Evolutionary conservation across 805 yeast species (phyloP).

Genomic region (Sugiyamaella marilandica): DNA sequence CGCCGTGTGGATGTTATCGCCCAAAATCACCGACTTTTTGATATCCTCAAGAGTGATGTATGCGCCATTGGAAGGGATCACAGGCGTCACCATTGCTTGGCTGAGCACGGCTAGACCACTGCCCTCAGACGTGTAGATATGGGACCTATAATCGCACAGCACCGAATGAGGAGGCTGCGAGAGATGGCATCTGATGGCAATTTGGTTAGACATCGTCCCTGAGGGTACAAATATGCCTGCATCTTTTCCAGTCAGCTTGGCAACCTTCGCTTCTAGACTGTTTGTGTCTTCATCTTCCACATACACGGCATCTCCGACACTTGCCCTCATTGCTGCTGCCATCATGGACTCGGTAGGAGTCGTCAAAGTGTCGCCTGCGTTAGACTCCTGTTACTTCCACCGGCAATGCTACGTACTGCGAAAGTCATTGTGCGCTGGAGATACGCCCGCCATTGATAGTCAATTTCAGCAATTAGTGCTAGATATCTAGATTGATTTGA

Average conservation of each 20-base stretch:
- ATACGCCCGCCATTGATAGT: not conserved
- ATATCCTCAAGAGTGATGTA: constrained; percentile 80
- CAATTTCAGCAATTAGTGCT: not conserved
- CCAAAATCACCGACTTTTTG: constrained; percentile 55
- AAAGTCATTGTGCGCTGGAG: constrained; percentile 21
- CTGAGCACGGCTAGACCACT: constrained; percentile 87
- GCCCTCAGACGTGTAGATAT: constrained; percentile 78
- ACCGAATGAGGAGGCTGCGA: constrained; percentile 82
- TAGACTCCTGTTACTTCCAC: not conserved
- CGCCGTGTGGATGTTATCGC: constrained; percentile 81
- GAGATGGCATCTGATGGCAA: constrained; percentile 71
- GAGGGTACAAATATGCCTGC: constrained; percentile 80
- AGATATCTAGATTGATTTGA: no score
- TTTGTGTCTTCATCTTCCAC: constrained; percentile 72
- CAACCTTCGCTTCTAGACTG: constrained; percentile 58
- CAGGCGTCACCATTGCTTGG: constrained; percentile 87
- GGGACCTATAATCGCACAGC: constrained; percentile 81
- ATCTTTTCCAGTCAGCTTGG: constrained; percentile 68
- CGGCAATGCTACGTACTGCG: constrained; percentile 12
- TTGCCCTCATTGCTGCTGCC: constrained; percentile 49
- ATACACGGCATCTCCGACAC: constrained; percentile 87
- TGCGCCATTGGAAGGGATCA: constrained; percentile 70
- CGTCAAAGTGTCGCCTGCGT: constrained; percentile 75
- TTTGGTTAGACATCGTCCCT: constrained; percentile 88
- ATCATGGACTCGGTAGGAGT: constrained; percentile 76